Percentiles rank a stretch among this genome's conserved stretches.
phyloP scores from a whole-genome alignment of 345 rosid genomes.

The Euclidium syriacum region DNA sequence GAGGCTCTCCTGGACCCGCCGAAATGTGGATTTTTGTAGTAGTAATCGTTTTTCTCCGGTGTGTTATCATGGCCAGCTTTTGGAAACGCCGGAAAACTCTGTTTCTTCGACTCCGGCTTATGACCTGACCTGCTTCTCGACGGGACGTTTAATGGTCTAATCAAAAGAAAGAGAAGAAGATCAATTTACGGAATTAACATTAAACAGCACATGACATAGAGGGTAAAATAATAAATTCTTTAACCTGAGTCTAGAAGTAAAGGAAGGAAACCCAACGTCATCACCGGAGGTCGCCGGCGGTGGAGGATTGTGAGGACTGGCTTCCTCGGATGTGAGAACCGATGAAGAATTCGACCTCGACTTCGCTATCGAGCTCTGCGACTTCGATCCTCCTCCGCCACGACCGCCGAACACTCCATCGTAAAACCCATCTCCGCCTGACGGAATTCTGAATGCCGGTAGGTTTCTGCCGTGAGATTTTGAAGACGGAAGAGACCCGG shows the following conservation, averaged over 20 bases:
- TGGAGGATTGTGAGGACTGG: constrained; percentile 62
- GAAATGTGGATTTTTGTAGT: constrained; percentile 13
- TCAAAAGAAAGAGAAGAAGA: not conserved
- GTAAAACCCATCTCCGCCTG: constrained; percentile 47
- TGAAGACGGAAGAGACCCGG: constrained; percentile 20
- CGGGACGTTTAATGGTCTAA: constrained; percentile 77
- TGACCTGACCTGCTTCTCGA: constrained; percentile 46
- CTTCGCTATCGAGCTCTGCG: constrained; percentile 24
- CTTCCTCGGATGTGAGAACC: constrained; percentile 69
- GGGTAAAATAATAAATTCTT: not conserved
- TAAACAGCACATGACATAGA: not conserved
- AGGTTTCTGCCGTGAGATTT: constrained; percentile 47
- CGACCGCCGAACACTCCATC: constrained; percentile 52
- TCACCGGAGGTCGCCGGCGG: constrained; percentile 37
- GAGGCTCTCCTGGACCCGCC: constrained; percentile 45
- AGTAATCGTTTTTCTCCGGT: constrained; percentile 34
- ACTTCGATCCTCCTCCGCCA: constrained; percentile 49
- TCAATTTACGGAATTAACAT: not conserved
- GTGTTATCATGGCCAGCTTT: constrained; percentile 17
- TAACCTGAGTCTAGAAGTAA: constrained; percentile 84
- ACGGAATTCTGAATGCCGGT: constrained; percentile 70
- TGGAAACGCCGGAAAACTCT: constrained; percentile 33
- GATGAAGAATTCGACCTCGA: constrained; percentile 71
- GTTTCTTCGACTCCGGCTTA: constrained; percentile 30
- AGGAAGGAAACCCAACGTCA: constrained; percentile 63